Evolutionary conservation across 1,284 basidiomycete species (phyloP).

Genomic region (Cryptococcus maquisensis): DNA sequence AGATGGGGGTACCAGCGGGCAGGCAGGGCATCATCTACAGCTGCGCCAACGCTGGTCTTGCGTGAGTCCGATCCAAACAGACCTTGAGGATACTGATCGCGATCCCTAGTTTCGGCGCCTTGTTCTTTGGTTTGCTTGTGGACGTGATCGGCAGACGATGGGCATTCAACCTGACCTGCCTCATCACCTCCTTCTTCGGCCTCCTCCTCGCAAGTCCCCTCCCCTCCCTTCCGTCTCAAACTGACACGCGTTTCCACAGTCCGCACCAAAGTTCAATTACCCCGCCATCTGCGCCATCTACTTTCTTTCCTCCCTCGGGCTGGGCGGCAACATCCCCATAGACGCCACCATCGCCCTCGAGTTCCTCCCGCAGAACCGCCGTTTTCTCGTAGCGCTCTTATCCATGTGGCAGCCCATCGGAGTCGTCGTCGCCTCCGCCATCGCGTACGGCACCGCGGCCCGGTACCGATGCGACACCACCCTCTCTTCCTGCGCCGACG

Average conservation of each 20-base stretch:
- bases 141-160: slow-evolving; percentile 52
- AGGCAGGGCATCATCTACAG: slow-evolving; percentile 59
- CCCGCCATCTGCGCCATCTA: slow-evolving; percentile 43
- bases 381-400: slow-evolving; percentile 49
- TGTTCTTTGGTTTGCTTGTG: slow-evolving; percentile 30
- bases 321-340: slow-evolving; percentile 56
- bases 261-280: slow-evolving; percentile 39
- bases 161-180: slow-evolving; percentile 69
- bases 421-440: slow-evolving; percentile 59
- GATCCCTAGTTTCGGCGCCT: slow-evolving; percentile 4
- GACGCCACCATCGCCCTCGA: slow-evolving; percentile 75
- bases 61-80: slow-evolving; percentile 58
- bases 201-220: slow-evolving; percentile 46
- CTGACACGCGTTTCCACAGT: slow-evolving; percentile 50
- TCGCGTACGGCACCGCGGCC: slow-evolving; percentile 51
- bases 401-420: slow-evolving; percentile 49
- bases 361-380: slow-evolving; percentile 42
- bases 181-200: slow-evolving; percentile 66
- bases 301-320: slow-evolving; percentile 49
- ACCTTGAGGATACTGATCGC: slow-evolving; percentile 39
- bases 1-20: slow-evolving; percentile 31
- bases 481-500: slow-evolving; percentile 39
- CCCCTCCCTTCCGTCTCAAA: slow-evolving; percentile 47
- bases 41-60: slow-evolving; percentile 51
- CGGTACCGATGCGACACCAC: slow-evolving; percentile 27